Conservation (phyloP, 345 rosid genomes). For the Fremontodendron californicum region DNA sequence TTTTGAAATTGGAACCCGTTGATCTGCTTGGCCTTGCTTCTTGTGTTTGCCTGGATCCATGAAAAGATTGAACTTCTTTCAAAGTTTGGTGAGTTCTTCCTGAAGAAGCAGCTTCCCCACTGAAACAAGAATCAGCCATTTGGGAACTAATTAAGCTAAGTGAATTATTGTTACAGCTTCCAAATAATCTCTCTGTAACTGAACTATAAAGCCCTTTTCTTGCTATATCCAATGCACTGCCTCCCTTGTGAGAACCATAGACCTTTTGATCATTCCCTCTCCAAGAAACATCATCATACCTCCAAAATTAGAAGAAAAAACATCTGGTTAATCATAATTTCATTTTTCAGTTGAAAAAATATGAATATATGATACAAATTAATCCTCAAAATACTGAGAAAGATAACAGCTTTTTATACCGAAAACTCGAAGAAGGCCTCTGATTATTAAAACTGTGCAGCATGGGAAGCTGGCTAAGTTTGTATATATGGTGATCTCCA, state of each 20-base stretch:
- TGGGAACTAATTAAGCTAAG: slow-evolving; percentile 27
- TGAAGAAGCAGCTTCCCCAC: slow-evolving; percentile 10
- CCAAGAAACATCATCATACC: slow-evolving; percentile 49
- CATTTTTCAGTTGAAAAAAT: neutral
- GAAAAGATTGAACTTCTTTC: slow-evolving; percentile 21
- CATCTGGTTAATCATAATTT: neutral
- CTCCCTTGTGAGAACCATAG: slow-evolving; percentile 26
- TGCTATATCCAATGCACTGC: slow-evolving; percentile 19
- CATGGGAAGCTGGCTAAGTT: slow-evolving; percentile 61
- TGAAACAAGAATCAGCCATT: slow-evolving; percentile 12
- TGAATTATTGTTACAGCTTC: slow-evolving; percentile 27
- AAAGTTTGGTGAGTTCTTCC: neutral
- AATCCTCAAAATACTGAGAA: neutral
- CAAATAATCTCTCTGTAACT: slow-evolving; percentile 25
- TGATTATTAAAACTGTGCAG: slow-evolving; percentile 44
- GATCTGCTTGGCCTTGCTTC: slow-evolving; percentile 17
- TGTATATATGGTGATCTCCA: slow-evolving; percentile 46
- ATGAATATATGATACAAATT: neutral
- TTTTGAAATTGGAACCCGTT: slow-evolving; percentile 2
- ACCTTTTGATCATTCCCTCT: slow-evolving; percentile 28
- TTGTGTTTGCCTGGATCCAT: slow-evolving; percentile 28
- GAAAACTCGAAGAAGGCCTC: slow-evolving; percentile 37
- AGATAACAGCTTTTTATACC: neutral
- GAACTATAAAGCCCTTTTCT: slow-evolving; percentile 37
- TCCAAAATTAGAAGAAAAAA: slow-evolving; percentile 7